A percentile compares a stretch with the other conserved stretches of the same genome.
These are phyloP conservation scores for Melaleuca quinquenervia DNA, from an alignment of 345 rosid species.

Conservation along the genomic window DNA sequence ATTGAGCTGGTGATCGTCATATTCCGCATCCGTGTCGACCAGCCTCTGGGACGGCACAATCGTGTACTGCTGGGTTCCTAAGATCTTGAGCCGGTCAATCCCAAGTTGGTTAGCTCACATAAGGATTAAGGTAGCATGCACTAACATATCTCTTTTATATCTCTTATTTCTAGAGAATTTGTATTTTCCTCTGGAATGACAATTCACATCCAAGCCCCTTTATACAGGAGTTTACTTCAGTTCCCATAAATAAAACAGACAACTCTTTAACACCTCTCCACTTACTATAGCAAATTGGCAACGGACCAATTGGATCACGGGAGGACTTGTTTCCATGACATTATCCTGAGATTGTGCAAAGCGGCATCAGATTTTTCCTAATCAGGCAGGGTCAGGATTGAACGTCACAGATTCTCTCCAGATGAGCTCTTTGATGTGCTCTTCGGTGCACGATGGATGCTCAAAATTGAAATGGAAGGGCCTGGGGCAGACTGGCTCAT, in stretches of 20 bases:
- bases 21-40: too few species aligned
- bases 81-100: too few species aligned
- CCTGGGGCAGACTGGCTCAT: slow-evolving; percentile 71
- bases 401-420: slow-evolving; percentile 77
- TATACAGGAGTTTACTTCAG: not conserved
- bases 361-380: not conserved
- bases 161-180: not conserved
- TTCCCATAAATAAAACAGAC: not conserved
- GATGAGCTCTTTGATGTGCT: slow-evolving; percentile 86
- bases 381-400: slow-evolving; percentile 44
- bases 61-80: too few species aligned
- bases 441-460: slow-evolving; percentile 80
- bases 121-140: not conserved
- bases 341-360: not conserved
- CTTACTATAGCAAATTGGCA: not conserved
- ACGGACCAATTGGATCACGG: not conserved
- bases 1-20: too few species aligned
- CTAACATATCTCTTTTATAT: not conserved
- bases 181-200: not conserved
- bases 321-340: not conserved
- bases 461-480: slow-evolving; percentile 77
- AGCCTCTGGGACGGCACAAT: too few species aligned
- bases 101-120: not conserved
- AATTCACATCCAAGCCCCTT: not conserved
- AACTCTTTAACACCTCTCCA: not conserved